phyloP scores from a whole-genome alignment of 2,329 filamentous ascomycete genomes.

The Ophiostoma pallidulum region DNA sequence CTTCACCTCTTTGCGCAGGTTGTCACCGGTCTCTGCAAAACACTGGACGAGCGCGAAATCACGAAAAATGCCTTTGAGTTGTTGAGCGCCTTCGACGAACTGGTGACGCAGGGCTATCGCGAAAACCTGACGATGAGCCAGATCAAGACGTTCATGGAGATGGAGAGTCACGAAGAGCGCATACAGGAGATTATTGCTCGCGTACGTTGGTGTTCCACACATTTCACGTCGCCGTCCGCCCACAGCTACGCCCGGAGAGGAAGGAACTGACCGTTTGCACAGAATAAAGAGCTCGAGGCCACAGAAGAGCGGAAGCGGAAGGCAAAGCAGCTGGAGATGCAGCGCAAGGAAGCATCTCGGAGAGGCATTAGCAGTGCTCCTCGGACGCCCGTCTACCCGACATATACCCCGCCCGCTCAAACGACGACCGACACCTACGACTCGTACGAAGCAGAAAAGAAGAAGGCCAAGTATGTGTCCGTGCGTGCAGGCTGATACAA shows the following conservation, averaged over 20 bases:
- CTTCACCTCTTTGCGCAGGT: constrained; percentile 97
- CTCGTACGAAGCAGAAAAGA: constrained; percentile 94
- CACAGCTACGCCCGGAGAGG: no score
- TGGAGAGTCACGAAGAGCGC: constrained; percentile 98
- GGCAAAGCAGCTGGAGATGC: constrained; percentile 97
- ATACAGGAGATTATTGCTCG: constrained; percentile 97
- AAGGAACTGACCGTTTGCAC: constrained; percentile 8
- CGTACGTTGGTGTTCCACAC: constrained; percentile 37
- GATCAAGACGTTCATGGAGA: constrained; percentile 98
- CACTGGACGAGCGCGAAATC: constrained; percentile 90
- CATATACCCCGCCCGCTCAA: constrained; percentile 66
- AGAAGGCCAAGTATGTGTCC: constrained; percentile 67
- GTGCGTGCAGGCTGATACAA: not conserved
- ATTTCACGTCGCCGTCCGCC: not conserved
- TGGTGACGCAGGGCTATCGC: constrained; percentile 89
- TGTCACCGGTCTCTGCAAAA: constrained; percentile 93
- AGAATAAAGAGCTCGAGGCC: constrained; percentile 98
- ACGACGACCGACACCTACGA: constrained; percentile 77
- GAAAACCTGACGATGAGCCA: constrained; percentile 95
- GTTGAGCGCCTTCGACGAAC: constrained; percentile 91
- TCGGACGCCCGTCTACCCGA: constrained; percentile 74
- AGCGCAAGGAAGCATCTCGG: constrained; percentile 89
- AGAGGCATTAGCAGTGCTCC: constrained; percentile 48
- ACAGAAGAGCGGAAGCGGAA: constrained; percentile 97
- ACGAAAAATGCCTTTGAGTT: constrained; percentile 91